Base-by-base conservation (phyloP, 2,329 filamentous ascomycete species). In the Byssothecium circinans region DNA sequence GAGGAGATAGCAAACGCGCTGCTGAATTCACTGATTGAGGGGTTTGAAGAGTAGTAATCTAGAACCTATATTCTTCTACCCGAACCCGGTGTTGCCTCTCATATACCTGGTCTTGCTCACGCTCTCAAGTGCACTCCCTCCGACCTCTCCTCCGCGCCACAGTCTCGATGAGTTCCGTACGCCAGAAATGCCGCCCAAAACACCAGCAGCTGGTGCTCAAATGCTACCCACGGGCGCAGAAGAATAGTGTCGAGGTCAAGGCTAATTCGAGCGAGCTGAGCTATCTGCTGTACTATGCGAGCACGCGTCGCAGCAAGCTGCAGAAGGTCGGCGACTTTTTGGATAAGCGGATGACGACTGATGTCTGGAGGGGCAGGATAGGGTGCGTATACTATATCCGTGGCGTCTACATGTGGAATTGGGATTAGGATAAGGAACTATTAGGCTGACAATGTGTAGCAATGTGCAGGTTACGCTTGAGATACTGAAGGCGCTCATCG, bases 211-310 rank as follows among this genome's bases (percentile, higher is more conserved):
- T 97, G 52, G 87, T 96, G 58, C 82, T 96, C 57, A 96, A 96
- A 77, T 97, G 92, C 78, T 99, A 96, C 72, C 94, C 94, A 33
- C 87, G 88, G 60, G 91, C 89, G 56, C 89, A 89, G 57, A 97
- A 96, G 75, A 90, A 89, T 61, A 65, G 71, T 53, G 87, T 91
- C 68, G 90, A 96, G 65, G 90, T 96, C 67, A 95, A 92, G 75
- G 91, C 94, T 36, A 97, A 97, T 74, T 90, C 90, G 58, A 95
- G 90, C 75, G 94, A 99, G 78, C 83, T 99, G 54, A 95, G 90
- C 74, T 97, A 97, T 70, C 83, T 99, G 56, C 84, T 97, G 45
- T 97, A 95, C 80, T 97, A 99, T 78, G 91, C 89, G 52, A 95
- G 89, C 68, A 96, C 91, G 61, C 89, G 92, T 51, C 86, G 90